Evolutionary conservation across 2,329 filamentous ascomycete species (phyloP).

Genomic region (Beauveria australis): DNA sequence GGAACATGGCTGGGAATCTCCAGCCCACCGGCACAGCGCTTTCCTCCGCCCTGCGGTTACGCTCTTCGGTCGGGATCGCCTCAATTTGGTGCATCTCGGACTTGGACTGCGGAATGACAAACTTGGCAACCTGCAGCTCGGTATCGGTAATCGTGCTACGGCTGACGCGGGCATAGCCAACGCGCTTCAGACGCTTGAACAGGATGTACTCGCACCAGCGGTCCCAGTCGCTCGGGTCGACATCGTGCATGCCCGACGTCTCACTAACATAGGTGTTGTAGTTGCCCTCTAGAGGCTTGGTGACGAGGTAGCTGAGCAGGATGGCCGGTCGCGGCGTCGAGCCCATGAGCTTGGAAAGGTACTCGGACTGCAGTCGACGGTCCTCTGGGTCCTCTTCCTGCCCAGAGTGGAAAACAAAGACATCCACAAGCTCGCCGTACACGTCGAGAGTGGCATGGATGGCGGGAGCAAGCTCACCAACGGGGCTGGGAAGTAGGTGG

Average conservation of each 20-base stretch:
- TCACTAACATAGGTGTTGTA: slow-evolving; percentile 93
- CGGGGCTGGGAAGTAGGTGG: slow-evolving; percentile 85
- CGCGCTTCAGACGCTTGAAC: slow-evolving; percentile 78
- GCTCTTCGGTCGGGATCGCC: slow-evolving; percentile 40
- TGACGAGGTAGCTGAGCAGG: slow-evolving; percentile 86
- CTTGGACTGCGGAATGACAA: slow-evolving; percentile 64
- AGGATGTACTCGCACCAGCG: slow-evolving; percentile 99
- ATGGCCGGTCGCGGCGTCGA: slow-evolving; percentile 71
- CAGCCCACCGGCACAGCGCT: slow-evolving; percentile 65
- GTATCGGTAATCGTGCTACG: slow-evolving; percentile 92
- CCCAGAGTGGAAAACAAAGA: slow-evolving; percentile 97
- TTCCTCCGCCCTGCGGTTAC: slow-evolving; percentile 56
- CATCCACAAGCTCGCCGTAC: slow-evolving; percentile 82
- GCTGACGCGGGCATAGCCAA: slow-evolving; percentile 83
- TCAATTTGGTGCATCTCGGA: slow-evolving; percentile 42
- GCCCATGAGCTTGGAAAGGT: slow-evolving; percentile 83
- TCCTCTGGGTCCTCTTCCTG: slow-evolving; percentile 96
- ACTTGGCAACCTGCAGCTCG: slow-evolving; percentile 93
- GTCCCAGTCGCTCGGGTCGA: slow-evolving; percentile 89
- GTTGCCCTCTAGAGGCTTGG: slow-evolving; percentile 81
- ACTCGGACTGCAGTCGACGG: slow-evolving; percentile 75
- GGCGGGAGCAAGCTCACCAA: slow-evolving; percentile 88
- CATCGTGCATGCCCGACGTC: slow-evolving; percentile 85
- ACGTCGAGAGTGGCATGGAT: slow-evolving; percentile 95
- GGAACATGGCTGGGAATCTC: slow-evolving; percentile 79